These are phyloP conservation scores for Penstemon eatonii DNA, from an alignment of 257 asterid genomes.

Conservation along the genomic window DNA sequence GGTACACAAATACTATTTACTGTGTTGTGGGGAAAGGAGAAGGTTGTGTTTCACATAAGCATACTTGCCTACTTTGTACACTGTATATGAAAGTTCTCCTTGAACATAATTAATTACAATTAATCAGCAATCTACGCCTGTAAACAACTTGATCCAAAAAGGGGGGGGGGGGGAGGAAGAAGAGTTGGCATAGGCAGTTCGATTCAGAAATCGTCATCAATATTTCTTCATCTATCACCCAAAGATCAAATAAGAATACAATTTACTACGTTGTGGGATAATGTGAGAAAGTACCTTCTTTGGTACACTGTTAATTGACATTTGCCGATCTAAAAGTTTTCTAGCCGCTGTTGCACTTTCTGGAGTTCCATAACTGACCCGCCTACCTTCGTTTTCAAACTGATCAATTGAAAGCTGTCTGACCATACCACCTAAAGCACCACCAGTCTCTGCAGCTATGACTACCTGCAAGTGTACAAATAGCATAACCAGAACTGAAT, in stretches of 20 bases:
- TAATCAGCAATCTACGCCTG: no score
- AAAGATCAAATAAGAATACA: slow-evolving; percentile 12
- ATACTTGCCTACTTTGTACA: no score
- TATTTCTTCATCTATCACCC: not conserved
- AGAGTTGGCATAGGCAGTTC: no score
- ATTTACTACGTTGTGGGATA: not conserved
- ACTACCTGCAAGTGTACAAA: slow-evolving; percentile 55
- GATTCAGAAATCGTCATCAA: no score
- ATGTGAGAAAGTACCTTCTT: slow-evolving; percentile 62
- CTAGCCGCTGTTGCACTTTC: slow-evolving; percentile 97
- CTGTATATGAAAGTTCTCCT: no score
- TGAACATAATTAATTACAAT: no score
- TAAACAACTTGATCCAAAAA: no score
- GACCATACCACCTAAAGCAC: slow-evolving; percentile 84
- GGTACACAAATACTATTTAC: no score
- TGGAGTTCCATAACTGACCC: slow-evolving; percentile 92
- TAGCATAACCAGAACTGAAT: slow-evolving; percentile 29
- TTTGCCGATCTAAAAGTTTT: slow-evolving; percentile 89
- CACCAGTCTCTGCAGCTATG: slow-evolving; percentile 81
- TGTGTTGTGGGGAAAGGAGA: no score
- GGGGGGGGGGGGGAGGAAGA: no score
- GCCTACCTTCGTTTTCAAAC: slow-evolving; percentile 79
- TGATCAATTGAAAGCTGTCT: slow-evolving; percentile 78
- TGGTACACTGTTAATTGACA: slow-evolving; percentile 88
- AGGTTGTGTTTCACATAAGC: no score